Conservation (phyloP, 176 grass and related monocot species). For the Cenchrus fungigraminus region DNA sequence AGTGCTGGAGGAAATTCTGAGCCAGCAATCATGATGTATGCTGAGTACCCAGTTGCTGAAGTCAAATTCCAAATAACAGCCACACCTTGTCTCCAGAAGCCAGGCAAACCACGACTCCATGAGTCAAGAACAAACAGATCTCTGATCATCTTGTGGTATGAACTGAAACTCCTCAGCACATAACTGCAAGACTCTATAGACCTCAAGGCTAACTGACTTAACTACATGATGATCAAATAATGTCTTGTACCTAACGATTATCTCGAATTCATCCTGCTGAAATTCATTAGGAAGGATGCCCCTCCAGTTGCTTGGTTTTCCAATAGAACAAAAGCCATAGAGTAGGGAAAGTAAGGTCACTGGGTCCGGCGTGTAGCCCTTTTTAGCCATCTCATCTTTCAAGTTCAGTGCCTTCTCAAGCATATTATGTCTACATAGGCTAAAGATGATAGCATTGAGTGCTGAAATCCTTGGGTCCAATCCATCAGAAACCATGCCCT, state of each 20-base stretch:
- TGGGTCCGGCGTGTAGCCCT: slow-evolving; percentile 53
- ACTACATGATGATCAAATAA: slow-evolving; percentile 55
- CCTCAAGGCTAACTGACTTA: slow-evolving; percentile 39
- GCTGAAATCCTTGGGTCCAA: slow-evolving; percentile 59
- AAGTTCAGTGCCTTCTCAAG: slow-evolving; percentile 69
- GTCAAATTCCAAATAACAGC: neutral
- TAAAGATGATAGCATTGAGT: slow-evolving; percentile 76
- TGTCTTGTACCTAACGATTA: slow-evolving; percentile 46
- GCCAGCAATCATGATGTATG: neutral
- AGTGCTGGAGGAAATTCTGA: neutral
- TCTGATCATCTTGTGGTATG: slow-evolving; percentile 1
- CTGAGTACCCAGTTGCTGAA: slow-evolving; percentile 3
- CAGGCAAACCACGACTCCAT: neutral
- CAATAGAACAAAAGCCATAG: slow-evolving; percentile 81
- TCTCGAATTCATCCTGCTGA: slow-evolving; percentile 54
- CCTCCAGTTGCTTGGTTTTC: slow-evolving; percentile 59
- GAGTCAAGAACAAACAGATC: neutral
- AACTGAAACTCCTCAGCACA: slow-evolving; percentile 30
- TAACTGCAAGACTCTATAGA: slow-evolving; percentile 30
- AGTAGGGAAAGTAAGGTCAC: slow-evolving; percentile 82
- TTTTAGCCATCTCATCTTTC: slow-evolving; percentile 64
- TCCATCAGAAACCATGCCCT: slow-evolving; percentile 58
- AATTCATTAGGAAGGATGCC: slow-evolving; percentile 58
- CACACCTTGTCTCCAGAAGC: slow-evolving; percentile 7
- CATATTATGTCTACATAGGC: slow-evolving; percentile 82